Evolutionary conservation across 371 early-diverging fungal species (phyloP).

Genomic region (Fennellomyces sp.): DNA sequence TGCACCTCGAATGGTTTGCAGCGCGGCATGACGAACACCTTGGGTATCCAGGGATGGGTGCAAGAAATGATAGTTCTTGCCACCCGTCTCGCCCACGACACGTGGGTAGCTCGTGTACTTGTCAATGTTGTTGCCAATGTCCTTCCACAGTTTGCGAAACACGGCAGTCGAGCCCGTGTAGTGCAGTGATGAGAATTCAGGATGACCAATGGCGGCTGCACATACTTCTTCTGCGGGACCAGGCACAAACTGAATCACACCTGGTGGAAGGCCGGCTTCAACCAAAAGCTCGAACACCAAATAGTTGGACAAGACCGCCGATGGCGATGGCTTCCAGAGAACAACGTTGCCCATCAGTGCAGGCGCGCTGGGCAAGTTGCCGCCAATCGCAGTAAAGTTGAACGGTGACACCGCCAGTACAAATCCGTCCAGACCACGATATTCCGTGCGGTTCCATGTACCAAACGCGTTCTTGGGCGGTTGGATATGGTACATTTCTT

Average conservation of each 20-base stretch:
- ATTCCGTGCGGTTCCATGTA: constrained; percentile 96
- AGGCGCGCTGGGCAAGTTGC: constrained; percentile 93
- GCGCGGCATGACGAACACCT: constrained; percentile 60
- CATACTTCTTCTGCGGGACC: constrained; percentile 85
- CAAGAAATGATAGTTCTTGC: constrained; percentile 97
- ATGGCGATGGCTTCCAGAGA: constrained; percentile 97
- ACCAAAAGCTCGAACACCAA: constrained; percentile 86
- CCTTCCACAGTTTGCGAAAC: constrained; percentile 93
- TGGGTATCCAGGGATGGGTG: constrained; percentile 71
- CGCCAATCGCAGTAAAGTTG: constrained; percentile 99
- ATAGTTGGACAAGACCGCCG: constrained; percentile 91
- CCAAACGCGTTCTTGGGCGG: constrained; percentile 86
- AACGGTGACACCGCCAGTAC: constrained; percentile 98
- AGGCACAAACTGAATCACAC: constrained; percentile 97
- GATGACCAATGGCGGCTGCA: constrained; percentile 76
- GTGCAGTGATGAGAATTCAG: constrained; percentile 94
- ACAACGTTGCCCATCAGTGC: constrained; percentile 98
- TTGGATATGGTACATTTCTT: constrained; percentile 92
- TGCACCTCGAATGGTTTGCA: constrained; percentile 89
- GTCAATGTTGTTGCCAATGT: constrained; percentile 90
- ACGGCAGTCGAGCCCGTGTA: constrained; percentile 96
- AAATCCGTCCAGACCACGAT: constrained; percentile 96
- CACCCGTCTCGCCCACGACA: constrained; percentile 98
- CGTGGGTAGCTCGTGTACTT: constrained; percentile 93
- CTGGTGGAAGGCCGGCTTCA: constrained; percentile 96